Evolutionary conservation across 2,329 filamentous ascomycete genomes (phyloP).

Genomic region (Colletotrichum lupini): DNA sequence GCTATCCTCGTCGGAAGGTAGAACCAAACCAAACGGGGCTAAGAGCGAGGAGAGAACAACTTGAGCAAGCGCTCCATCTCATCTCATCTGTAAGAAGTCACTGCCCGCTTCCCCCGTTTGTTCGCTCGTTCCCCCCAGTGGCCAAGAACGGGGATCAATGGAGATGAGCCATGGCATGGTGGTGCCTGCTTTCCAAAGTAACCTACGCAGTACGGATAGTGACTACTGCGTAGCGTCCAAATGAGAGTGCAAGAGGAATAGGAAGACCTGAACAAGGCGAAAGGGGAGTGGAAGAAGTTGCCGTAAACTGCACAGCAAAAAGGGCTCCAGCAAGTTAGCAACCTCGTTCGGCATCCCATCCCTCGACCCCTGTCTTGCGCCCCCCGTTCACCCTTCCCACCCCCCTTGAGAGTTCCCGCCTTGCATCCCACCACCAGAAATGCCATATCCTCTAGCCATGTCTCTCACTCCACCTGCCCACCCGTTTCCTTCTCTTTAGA

Average conservation of each 20-base stretch:
- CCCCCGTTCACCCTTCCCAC: not conserved
- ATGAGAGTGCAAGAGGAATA: not conserved
- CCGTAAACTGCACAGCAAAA: not conserved
- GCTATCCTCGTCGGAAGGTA: not conserved
- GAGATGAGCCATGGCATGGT: not conserved
- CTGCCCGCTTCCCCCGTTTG: not conserved
- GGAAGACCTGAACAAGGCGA: not conserved
- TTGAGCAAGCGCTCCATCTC: not conserved
- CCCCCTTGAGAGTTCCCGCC: slow-evolving; percentile 9
- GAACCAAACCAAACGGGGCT: not conserved
- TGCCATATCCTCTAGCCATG: slow-evolving; percentile 33
- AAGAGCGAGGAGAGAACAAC: not conserved
- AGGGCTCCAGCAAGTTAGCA: not conserved
- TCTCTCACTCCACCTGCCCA: slow-evolving; percentile 30
- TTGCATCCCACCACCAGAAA: slow-evolving; percentile 24
- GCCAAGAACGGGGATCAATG: slow-evolving; percentile 9
- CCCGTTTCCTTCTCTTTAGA: slow-evolving; percentile 13
- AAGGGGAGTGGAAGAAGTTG: not conserved
- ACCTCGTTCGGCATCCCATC: not conserved
- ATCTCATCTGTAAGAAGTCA: not conserved
- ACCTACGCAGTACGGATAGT: not conserved
- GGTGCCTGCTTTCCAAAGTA: not conserved
- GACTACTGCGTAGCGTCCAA: not conserved
- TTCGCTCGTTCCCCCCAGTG: slow-evolving; percentile 8
- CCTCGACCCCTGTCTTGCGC: not conserved